These are phyloP conservation scores for Cladophialophora immunda DNA, from an alignment of 2,329 filamentous ascomycete genomes.

Conservation along the genomic window DNA sequence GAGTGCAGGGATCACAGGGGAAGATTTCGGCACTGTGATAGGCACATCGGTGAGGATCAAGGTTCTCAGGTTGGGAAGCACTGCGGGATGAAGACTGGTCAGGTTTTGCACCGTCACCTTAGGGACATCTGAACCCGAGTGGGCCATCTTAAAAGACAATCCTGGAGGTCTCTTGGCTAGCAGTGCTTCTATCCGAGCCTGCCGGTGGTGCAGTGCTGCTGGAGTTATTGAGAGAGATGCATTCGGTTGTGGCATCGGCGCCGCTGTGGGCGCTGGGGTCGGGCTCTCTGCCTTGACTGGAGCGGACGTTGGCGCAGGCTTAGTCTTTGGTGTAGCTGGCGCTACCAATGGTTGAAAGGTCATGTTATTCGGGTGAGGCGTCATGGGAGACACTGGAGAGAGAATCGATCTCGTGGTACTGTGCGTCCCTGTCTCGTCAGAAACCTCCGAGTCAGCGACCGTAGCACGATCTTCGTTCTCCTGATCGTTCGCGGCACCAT, in stretches of 20 bases:
- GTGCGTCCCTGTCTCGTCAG: slow-evolving; percentile 37
- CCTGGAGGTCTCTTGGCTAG: slow-evolving; percentile 49
- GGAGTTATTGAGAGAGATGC: slow-evolving; percentile 11
- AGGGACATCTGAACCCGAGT: slow-evolving; percentile 34
- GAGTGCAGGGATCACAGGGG: slow-evolving; percentile 54
- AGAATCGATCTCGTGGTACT: slow-evolving; percentile 33
- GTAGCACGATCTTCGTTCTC: slow-evolving; percentile 30
- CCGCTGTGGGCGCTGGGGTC: not conserved
- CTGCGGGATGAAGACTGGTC: slow-evolving; percentile 61
- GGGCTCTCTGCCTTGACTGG: not conserved
- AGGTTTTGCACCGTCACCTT: slow-evolving; percentile 44
- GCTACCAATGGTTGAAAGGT: slow-evolving; percentile 31
- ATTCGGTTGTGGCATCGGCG: not conserved
- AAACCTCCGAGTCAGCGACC: slow-evolving; percentile 32
- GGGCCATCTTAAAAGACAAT: slow-evolving; percentile 14
- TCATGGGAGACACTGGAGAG: slow-evolving; percentile 35
- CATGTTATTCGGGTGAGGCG: slow-evolving; percentile 19
- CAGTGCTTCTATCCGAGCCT: slow-evolving; percentile 49
- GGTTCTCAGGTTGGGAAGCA: slow-evolving; percentile 63
- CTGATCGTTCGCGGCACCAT: slow-evolving; percentile 7
- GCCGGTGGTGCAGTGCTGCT: slow-evolving; percentile 37
- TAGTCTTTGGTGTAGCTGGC: slow-evolving; percentile 13
- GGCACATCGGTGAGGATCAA: slow-evolving; percentile 67
- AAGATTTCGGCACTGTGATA: slow-evolving; percentile 50
- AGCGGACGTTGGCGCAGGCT: slow-evolving; percentile 8